phyloP scores from a whole-genome alignment of 495 filamentous ascomycete species.

The Neurospora sp. region DNA sequence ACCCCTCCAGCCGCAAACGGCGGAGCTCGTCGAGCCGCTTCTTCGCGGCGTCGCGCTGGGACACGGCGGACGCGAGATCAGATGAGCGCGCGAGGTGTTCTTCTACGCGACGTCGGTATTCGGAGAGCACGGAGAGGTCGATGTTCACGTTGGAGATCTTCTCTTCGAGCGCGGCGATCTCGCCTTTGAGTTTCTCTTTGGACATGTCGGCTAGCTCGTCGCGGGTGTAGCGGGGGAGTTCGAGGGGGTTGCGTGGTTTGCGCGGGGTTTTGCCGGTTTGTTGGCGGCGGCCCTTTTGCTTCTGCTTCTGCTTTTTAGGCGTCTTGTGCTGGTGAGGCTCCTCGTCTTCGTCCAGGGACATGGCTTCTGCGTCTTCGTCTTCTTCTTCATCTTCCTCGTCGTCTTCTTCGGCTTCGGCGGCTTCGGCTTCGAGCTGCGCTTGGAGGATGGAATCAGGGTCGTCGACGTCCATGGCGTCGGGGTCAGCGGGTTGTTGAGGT shows the following conservation, averaged over 20 bases:
- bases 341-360: background rate
- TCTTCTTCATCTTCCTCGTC: conserved; percentile 4
- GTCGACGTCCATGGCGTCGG: conserved; percentile 12
- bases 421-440: conserved; percentile 10
- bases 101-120: conserved; percentile 83
- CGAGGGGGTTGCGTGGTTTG: conserved; percentile 26
- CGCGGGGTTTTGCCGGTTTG: background rate
- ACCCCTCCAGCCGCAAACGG: conserved; percentile 80
- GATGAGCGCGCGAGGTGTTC: conserved; percentile 74
- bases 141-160: conserved; percentile 83
- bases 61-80: conserved; percentile 67
- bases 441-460: conserved; percentile 18
- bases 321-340: background rate
- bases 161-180: conserved; percentile 85
- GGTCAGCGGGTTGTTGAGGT: conserved; percentile 6
- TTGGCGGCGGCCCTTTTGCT: background rate
- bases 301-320: background rate
- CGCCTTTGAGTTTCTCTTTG: conserved; percentile 74
- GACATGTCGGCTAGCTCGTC: conserved; percentile 91
- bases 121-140: conserved; percentile 81
- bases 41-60: conserved; percentile 74
- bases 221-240: conserved; percentile 70
- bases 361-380: background rate
- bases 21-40: conserved; percentile 83
- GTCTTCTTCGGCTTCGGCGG: conserved; percentile 12